A percentile compares a stretch with the other conserved stretches of the same genome.
These are phyloP conservation scores for Cystofilobasidium capitatum DNA, from an alignment of 768 basidiomycete species.

Conservation along the genomic window DNA sequence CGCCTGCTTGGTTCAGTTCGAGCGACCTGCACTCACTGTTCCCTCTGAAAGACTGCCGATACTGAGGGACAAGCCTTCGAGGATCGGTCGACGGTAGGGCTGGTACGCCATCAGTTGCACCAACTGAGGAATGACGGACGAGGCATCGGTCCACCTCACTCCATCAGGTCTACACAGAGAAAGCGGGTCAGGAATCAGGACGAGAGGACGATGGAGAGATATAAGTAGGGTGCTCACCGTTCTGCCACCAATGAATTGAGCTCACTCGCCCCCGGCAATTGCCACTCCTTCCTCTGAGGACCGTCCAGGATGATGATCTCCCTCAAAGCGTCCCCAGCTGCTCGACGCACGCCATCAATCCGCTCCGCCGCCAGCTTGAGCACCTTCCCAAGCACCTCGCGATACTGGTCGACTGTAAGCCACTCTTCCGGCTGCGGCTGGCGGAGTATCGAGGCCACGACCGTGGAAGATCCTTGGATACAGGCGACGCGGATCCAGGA, in stretches of 20 bases:
- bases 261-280: not conserved
- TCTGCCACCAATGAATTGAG: constrained; percentile 4
- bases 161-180: constrained; percentile 1
- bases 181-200: not conserved
- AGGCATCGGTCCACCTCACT: constrained; percentile 56
- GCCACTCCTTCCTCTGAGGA: not conserved
- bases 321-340: constrained; percentile 18
- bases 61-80: constrained; percentile 66
- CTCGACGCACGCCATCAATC: constrained; percentile 48
- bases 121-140: constrained; percentile 64
- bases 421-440: constrained; percentile 49
- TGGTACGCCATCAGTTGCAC: constrained; percentile 56
- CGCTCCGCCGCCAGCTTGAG: constrained; percentile 84
- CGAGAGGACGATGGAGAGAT: not conserved
- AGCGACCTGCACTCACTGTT: constrained; percentile 50
- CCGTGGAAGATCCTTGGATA: constrained; percentile 54
- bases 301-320: constrained; percentile 1
- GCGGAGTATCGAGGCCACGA: constrained; percentile 49
- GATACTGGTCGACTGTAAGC: constrained; percentile 53
- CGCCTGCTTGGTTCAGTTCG: not conserved
- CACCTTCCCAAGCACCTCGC: constrained; percentile 53
- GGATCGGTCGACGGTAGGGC: constrained; percentile 53
- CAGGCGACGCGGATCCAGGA: constrained; percentile 85
- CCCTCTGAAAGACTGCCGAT: constrained; percentile 74
- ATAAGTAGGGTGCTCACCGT: not conserved